Evolutionary conservation across 208 protist species (phyloP).

Genomic region (Lotmaria passim): DNA sequence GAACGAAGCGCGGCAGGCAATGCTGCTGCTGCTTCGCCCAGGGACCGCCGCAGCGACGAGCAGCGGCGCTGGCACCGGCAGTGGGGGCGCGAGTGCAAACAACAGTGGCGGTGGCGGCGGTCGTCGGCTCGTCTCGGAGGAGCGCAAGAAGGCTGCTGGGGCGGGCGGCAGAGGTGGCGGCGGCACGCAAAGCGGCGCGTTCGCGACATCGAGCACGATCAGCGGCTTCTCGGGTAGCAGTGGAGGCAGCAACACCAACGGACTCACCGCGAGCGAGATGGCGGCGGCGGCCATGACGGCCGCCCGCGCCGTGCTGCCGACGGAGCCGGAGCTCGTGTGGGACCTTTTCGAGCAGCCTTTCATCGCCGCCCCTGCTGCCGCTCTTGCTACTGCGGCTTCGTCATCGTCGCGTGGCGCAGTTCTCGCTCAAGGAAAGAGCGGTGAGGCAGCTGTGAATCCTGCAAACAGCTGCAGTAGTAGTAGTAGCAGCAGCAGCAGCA

Average conservation of each 20-base stretch:
- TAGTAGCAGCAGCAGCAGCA: background rate
- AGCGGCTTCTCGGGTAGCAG: background rate
- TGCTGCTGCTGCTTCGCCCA: slow-evolving; percentile 15
- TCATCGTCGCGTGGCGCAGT: background rate
- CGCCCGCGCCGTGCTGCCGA: slow-evolving; percentile 18
- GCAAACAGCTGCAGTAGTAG: background rate
- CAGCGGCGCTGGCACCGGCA: background rate
- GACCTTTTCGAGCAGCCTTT: slow-evolving; percentile 16
- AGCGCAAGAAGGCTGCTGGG: slow-evolving; percentile 9
- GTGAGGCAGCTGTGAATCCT: background rate
- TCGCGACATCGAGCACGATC: background rate
- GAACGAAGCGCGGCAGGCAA: slow-evolving; percentile 23
- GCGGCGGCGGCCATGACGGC: slow-evolving; percentile 19
- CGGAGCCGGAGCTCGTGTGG: slow-evolving; percentile 22
- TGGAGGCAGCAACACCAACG: background rate
- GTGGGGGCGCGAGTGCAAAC: background rate
- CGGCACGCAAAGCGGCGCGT: background rate
- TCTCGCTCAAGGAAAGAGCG: background rate
- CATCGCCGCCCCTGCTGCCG: background rate
- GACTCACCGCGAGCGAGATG: background rate
- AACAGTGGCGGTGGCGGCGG: slow-evolving; percentile 1
- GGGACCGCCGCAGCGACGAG: background rate
- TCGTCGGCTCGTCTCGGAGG: background rate
- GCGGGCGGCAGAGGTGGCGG: slow-evolving; percentile 2
- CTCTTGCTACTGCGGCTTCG: background rate